A percentile compares a stretch with the other conserved stretches of the same genome.
phyloP scores from a whole-genome alignment of 768 basidiomycete species.

The Tricholoma furcatifolium region DNA sequence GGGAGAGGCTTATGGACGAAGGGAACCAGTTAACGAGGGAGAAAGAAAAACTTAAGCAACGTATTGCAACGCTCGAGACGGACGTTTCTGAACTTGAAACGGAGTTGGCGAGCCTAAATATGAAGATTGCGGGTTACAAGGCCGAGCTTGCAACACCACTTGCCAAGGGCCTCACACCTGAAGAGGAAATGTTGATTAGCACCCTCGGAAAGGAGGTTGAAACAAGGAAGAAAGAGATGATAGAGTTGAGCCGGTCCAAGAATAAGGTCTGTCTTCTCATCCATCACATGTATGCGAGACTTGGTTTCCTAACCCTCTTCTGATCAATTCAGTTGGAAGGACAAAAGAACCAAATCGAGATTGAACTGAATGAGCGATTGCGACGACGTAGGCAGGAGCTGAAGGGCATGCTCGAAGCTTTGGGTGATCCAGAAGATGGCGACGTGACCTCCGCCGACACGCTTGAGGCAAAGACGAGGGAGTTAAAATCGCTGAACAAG shows the following conservation, averaged over 20 bases:
- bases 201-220: constrained; percentile 76
- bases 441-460: constrained; percentile 61
- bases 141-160: constrained; percentile 76
- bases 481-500: constrained; percentile 64
- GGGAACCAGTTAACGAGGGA: constrained; percentile 58
- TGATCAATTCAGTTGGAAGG: constrained; percentile 54
- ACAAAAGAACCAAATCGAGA: constrained; percentile 80
- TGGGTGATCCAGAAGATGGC: constrained; percentile 61
- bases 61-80: constrained; percentile 61
- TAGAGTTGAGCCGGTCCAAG: constrained; percentile 65
- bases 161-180: constrained; percentile 66
- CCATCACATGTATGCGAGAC: neutral
- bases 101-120: constrained; percentile 61
- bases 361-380: constrained; percentile 90
- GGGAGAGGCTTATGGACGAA: constrained; percentile 69
- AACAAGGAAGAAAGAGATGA: constrained; percentile 62
- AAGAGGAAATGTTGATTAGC: constrained; percentile 69
- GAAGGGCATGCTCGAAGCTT: constrained; percentile 67
- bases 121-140: constrained; percentile 62
- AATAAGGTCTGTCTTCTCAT: constrained; percentile 57
- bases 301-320: neutral
- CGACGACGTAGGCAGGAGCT: constrained; percentile 79
- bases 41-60: constrained; percentile 63
- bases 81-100: constrained; percentile 71
- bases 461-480: constrained; percentile 64